Evolutionary conservation across 176 grass and related monocot genomes (phyloP).

Genomic region (Phoenix roebelenii): DNA sequence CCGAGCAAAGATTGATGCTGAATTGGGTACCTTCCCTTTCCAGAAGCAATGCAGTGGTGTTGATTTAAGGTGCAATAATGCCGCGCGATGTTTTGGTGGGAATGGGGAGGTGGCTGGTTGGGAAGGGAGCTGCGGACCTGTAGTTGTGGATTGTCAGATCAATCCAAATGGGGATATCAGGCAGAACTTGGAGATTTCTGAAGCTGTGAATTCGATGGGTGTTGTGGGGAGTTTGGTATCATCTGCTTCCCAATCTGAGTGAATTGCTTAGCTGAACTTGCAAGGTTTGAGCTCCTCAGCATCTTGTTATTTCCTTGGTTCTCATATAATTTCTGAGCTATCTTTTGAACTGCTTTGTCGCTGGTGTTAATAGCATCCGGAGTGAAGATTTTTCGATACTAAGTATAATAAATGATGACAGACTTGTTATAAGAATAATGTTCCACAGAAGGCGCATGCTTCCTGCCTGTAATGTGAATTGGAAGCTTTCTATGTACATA

Average conservation of each 20-base stretch:
- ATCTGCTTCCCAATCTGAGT: slow-evolving; percentile 19
- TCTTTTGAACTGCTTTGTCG: too few species aligned
- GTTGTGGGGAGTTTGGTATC: slow-evolving; percentile 26
- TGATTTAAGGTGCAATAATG: slow-evolving; percentile 16
- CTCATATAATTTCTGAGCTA: too few species aligned
- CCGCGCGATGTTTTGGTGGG: neutral
- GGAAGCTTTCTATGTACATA: too few species aligned
- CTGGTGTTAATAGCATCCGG: too few species aligned
- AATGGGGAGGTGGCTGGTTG: slow-evolving; percentile 3
- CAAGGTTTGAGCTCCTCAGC: too few species aligned
- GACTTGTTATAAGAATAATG: too few species aligned
- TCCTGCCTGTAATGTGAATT: too few species aligned
- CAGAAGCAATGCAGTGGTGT: slow-evolving; percentile 30
- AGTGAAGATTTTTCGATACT: too few species aligned
- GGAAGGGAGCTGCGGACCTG: slow-evolving; percentile 30
- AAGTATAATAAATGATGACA: too few species aligned
- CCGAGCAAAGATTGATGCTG: slow-evolving; percentile 57
- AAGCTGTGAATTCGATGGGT: slow-evolving; percentile 29
- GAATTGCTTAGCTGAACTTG: neutral
- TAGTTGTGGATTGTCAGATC: slow-evolving; percentile 25
- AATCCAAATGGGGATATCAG: slow-evolving; percentile 26
- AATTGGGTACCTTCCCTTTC: slow-evolving; percentile 39
- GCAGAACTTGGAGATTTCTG: slow-evolving; percentile 21
- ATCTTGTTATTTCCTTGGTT: too few species aligned
- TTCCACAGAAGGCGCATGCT: too few species aligned